Conservation (phyloP, 306 rosid species). For the Medicago arabica region DNA sequence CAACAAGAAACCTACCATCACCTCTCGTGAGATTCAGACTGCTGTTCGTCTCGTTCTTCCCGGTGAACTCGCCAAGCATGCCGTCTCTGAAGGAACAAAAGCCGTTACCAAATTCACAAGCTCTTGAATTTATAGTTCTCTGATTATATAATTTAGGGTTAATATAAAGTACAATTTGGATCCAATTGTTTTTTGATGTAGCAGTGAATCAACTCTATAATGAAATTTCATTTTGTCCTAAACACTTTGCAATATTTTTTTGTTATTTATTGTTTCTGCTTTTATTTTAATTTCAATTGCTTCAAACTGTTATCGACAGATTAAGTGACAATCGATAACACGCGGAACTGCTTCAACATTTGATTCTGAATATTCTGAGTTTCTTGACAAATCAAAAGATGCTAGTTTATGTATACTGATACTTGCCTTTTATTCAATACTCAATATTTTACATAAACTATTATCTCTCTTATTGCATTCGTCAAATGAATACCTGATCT, state of each 20-base stretch:
- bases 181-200: not conserved
- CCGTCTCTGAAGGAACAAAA: constrained; percentile 58
- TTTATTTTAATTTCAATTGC: not conserved
- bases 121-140: not conserved
- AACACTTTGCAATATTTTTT: not conserved
- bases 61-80: constrained; percentile 57
- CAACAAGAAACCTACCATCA: constrained; percentile 55
- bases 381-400: too few species aligned
- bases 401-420: too few species aligned
- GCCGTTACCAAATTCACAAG: constrained; percentile 58
- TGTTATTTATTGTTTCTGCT: not conserved
- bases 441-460: too few species aligned
- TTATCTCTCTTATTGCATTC: too few species aligned
- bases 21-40: constrained; percentile 57
- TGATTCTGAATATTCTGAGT: too few species aligned
- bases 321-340: too few species aligned
- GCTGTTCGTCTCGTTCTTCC: constrained; percentile 57
- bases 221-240: not conserved
- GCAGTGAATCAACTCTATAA: not conserved
- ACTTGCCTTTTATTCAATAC: too few species aligned
- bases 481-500: too few species aligned
- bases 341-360: too few species aligned
- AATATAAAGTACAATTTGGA: not conserved
- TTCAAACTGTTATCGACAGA: not conserved
- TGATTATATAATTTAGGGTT: constrained; percentile 3